phyloP scores from a whole-genome alignment of 331 rosid species.

The Saraca asoca region DNA sequence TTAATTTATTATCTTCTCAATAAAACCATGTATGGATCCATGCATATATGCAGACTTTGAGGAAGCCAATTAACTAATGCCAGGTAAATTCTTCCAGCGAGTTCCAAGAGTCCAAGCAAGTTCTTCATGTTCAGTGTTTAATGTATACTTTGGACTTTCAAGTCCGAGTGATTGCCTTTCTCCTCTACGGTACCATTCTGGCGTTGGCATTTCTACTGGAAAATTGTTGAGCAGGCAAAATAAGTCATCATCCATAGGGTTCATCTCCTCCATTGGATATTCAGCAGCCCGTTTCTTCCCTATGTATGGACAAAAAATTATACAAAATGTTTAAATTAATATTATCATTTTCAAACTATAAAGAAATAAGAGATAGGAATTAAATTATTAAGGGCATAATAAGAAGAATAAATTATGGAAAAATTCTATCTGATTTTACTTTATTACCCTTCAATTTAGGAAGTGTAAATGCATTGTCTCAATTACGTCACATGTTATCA shows the following conservation, averaged over 20 bases:
- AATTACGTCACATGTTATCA: no score
- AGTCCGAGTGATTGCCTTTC: slow-evolving; percentile 34
- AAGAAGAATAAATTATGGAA: no score
- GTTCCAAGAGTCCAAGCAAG: slow-evolving; percentile 44
- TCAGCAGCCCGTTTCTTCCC: slow-evolving; percentile 40
- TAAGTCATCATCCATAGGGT: slow-evolving; percentile 67
- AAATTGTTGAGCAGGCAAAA: slow-evolving; percentile 60
- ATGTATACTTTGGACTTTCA: slow-evolving; percentile 26
- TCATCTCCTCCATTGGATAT: slow-evolving; percentile 52
- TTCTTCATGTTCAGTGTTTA: slow-evolving; percentile 23
- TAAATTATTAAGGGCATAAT: no score
- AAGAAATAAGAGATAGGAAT: neutral
- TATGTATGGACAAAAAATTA: neutral
- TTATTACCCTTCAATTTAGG: no score
- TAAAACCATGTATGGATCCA: neutral
- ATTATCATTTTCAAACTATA: neutral
- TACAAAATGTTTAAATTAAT: neutral
- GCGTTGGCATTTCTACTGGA: slow-evolving; percentile 53
- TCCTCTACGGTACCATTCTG: slow-evolving; percentile 57
- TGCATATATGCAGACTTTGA: slow-evolving; percentile 1
- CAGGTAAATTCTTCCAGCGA: slow-evolving; percentile 61
- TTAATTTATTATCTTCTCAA: neutral
- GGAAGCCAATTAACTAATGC: slow-evolving; percentile 43
- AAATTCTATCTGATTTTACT: no score
- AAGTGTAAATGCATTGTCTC: no score